Evolutionary conservation across 768 basidiomycete species (phyloP).

Genomic region (Trametes cinnabarina): DNA sequence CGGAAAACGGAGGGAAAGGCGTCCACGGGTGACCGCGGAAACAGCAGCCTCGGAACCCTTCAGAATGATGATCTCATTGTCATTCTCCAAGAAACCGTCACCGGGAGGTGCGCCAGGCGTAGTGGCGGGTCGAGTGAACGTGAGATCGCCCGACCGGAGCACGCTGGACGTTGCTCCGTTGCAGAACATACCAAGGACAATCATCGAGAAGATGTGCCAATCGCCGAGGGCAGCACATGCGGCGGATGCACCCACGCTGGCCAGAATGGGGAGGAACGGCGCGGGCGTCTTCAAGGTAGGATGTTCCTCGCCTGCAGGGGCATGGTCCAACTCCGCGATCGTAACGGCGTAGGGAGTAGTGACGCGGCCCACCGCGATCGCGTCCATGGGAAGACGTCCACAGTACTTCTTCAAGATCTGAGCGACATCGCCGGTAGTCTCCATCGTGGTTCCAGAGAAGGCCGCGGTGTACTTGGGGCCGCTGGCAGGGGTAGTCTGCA

Average conservation of each 20-base stretch:
- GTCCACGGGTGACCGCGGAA: constrained; percentile 11
- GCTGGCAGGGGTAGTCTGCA: neutral
- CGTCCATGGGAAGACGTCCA: neutral
- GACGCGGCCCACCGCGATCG: neutral
- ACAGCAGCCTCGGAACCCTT: constrained; percentile 10
- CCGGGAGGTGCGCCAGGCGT: constrained; percentile 8
- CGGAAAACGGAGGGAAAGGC: constrained; percentile 6
- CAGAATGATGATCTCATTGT: constrained; percentile 10
- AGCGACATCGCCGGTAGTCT: neutral
- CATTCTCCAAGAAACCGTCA: constrained; percentile 11
- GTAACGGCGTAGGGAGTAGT: constrained; percentile 13
- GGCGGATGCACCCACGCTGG: constrained; percentile 10
- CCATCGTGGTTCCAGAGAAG: constrained; percentile 7
- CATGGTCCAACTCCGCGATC: neutral
- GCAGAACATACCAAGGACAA: constrained; percentile 11
- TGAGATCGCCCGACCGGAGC: constrained; percentile 8
- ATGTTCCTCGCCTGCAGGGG: constrained; percentile 6
- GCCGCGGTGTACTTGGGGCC: constrained; percentile 9
- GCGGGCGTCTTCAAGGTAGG: constrained; percentile 1
- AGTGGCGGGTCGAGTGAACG: constrained; percentile 4
- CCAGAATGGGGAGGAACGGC: constrained; percentile 12
- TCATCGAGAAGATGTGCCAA: constrained; percentile 9
- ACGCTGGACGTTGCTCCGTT: neutral
- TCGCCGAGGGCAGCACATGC: constrained; percentile 7
- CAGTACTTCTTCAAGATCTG: neutral